phyloP scores from a whole-genome alignment of 495 filamentous ascomycete species.

The Hypoxylon fuscum region DNA sequence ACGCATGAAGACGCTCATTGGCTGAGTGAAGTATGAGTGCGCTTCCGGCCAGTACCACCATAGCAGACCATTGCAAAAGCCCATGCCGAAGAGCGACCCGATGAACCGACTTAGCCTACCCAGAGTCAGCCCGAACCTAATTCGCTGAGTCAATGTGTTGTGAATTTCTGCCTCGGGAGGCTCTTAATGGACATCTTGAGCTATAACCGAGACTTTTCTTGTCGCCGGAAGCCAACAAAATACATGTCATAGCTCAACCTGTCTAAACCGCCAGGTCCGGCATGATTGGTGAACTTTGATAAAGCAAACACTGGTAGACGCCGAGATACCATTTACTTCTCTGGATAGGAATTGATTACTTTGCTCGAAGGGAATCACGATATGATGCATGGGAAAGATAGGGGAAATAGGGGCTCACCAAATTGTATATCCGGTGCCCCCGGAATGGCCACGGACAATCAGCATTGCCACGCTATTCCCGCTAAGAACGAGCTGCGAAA shows the following conservation, averaged over 20 bases:
- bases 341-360: too few relatives aligned
- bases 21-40: conserved; percentile 48
- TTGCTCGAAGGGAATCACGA: background rate
- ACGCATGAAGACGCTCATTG: conserved; percentile 48
- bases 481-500: conserved; percentile 44
- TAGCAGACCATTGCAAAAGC: conserved; percentile 41
- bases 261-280: too few relatives aligned
- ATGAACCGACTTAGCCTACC: conserved; percentile 48
- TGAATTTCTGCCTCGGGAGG: background rate
- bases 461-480: conserved; percentile 49
- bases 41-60: conserved; percentile 56
- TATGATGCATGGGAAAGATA: background rate
- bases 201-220: too few relatives aligned
- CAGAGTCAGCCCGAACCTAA: background rate
- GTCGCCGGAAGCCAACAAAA: too few relatives aligned
- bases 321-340: too few relatives aligned
- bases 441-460: conserved; percentile 48
- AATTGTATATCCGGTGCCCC: conserved; percentile 51
- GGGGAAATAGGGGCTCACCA: conserved; percentile 46
- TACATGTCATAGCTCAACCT: background rate
- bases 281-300: too few relatives aligned
- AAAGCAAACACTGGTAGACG: too few relatives aligned
- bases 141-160: background rate
- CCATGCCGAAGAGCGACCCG: conserved; percentile 49
- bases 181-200: too few relatives aligned